Evolutionary conservation across 768 basidiomycete species (phyloP).

Genomic region (Psilocybe tampanensis): DNA sequence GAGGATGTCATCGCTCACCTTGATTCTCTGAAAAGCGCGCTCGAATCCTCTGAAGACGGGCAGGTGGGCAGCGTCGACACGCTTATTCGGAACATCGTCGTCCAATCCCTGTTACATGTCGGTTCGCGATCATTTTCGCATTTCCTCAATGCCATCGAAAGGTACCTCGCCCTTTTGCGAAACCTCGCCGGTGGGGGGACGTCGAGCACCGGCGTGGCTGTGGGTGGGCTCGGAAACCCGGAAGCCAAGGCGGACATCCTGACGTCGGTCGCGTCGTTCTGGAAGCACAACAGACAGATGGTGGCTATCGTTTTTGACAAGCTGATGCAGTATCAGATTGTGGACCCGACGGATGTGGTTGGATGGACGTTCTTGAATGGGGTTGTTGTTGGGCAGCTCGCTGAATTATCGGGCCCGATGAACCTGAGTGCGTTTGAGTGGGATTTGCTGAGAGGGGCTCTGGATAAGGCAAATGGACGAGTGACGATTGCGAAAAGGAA

Average conservation of each 20-base stretch:
- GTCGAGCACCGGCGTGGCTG: conserved; percentile 34
- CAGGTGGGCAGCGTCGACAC: conserved; percentile 66
- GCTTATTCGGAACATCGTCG: conserved; percentile 73
- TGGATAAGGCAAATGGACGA: conserved; percentile 91
- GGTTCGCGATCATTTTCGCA: conserved; percentile 97
- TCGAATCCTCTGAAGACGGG: conserved; percentile 62
- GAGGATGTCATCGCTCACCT: conserved; percentile 81
- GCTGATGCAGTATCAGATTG: conserved; percentile 97
- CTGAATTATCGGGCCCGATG: conserved; percentile 38
- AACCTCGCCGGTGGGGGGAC: conserved; percentile 54
- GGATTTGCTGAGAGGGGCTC: conserved; percentile 79
- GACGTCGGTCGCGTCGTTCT: conserved; percentile 72
- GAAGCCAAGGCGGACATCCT: conserved; percentile 76
- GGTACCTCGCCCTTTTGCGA: conserved; percentile 81
- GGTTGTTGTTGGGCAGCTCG: conserved; percentile 39
- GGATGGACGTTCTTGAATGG: conserved; percentile 76
- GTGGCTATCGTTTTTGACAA: conserved; percentile 94
- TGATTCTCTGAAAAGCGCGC: conserved; percentile 64
- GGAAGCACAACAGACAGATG: conserved; percentile 86
- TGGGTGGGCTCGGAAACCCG: conserved; percentile 32
- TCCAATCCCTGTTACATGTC: conserved; percentile 88
- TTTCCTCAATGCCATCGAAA: conserved; percentile 95
- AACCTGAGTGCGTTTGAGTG: conserved; percentile 72
- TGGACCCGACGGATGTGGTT: conserved; percentile 92
- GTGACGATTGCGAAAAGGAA: conserved; percentile 78